Evolutionary conservation across 2,329 filamentous ascomycete genomes (phyloP).

Genomic region (Trichoderma arundinaceum): DNA sequence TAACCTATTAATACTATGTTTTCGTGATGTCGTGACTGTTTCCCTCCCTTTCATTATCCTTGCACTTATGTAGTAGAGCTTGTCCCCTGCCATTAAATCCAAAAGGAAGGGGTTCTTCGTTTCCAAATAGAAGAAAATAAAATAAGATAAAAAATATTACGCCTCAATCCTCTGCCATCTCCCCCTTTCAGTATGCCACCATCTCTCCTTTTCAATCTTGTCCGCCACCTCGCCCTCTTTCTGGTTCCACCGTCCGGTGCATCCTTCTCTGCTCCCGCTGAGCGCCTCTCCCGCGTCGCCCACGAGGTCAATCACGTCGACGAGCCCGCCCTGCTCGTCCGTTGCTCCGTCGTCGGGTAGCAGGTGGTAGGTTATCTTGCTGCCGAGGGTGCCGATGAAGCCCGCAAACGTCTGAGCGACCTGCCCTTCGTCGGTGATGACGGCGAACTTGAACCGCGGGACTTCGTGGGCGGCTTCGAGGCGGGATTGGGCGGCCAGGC

Average conservation of each 20-base stretch:
- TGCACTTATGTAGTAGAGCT: neutral
- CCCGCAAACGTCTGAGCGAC: constrained; percentile 59
- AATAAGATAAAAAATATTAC: constrained; percentile 11
- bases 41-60: neutral
- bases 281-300: constrained; percentile 55
- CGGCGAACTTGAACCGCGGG: constrained; percentile 63
- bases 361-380: constrained; percentile 65
- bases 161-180: constrained; percentile 47
- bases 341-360: constrained; percentile 61
- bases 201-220: constrained; percentile 55
- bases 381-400: constrained; percentile 66
- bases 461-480: constrained; percentile 61
- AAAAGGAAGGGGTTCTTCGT: neutral
- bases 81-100: neutral
- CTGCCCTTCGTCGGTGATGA: constrained; percentile 59
- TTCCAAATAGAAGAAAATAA: too few relatives aligned
- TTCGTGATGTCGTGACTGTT: constrained; percentile 20
- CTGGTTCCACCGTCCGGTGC: constrained; percentile 56
- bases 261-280: constrained; percentile 47
- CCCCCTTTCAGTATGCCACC: constrained; percentile 58
- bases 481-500: constrained; percentile 68
- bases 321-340: constrained; percentile 62
- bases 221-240: constrained; percentile 47
- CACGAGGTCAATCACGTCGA: constrained; percentile 58
- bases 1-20: constrained; percentile 2